Base-by-base conservation (phyloP, 2,329 filamentous ascomycete genomes). In the Fusarium ramigenum region DNA sequence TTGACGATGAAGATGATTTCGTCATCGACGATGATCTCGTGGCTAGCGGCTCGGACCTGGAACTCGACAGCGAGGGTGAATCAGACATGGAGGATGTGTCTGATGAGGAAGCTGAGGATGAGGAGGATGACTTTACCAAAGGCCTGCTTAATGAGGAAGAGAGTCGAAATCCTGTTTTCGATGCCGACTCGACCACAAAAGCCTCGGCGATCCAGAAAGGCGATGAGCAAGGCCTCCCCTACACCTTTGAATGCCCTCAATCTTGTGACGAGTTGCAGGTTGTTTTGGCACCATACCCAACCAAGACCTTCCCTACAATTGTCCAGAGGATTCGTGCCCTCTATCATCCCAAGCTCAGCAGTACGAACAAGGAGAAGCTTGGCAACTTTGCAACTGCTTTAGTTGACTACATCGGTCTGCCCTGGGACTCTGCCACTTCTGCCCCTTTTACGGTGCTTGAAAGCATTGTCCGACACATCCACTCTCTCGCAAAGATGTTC, bases 1-100 rank as follows among this genome's bases (percentile, higher is more conserved):
- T 97, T 39, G 95, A 97, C 73, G 96, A 98, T 75, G 96, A 98
- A 79, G 96, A 98, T 77, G 94, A 98, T 76, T 98, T 98, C 77
- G 80, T 96, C 32, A 91, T 98, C 70, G 96, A 98, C 66, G 93
- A 96, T 70, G 93, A 97, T 78, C 87, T 98, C 21, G 88, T 98
- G 39, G 95, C 95, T 18, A 95, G 92, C 75, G 93, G 91, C 42
- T 96, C 93, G 10, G 91, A 92, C 43, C 78, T 91, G n/a, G 89
- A 92, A 34, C 83, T 87, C 12, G 87, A 86, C 42, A 87, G 88
- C 44, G 86, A 87, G 30, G 85, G 86, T 16, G 87, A 88, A 32
- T 86, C 87, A 2, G 86, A 87, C 9, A 85, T 85, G 25, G 84
- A 85, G 28, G 84, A 42, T 37, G 46, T 84, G 7, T 81, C 79